Evolutionary conservation across 345 rosid species (phyloP), one percentile per base, ranked within the genome.

Genomic region (Populus simonii): DNA sequence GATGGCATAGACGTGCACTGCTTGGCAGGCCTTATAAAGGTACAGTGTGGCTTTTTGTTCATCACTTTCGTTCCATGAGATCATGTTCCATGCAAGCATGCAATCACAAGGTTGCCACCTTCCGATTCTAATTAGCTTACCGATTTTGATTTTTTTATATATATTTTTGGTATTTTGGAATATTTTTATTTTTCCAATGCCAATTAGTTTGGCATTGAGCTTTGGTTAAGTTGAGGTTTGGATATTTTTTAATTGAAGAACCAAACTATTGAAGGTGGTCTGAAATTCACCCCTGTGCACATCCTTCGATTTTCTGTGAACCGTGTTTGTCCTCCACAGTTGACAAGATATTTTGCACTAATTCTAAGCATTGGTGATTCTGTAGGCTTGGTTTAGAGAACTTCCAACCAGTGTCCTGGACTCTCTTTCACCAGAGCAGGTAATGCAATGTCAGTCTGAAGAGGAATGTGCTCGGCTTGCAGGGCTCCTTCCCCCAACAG

Each of bases 341-440:
- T 3, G 55, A 76, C 67, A 55, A 20, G 66, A 61, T 61, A 39
- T 17, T 68, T 33, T 45, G 27, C 62, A 23, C 36, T 41, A 67
- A 47, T 62, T 70, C 11, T 20, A 35, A 31, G 16, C 17, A 36
- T 49, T 55, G 29, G 27, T 35, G 45, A 49, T 77, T 82, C 33
- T 81, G 41, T 80, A 96, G 99, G 99, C 98, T 68, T 96, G 99
- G 98, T 96, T 96, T 84, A 90, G 99, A 83, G 98, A 96, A 83
- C 98, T 96, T 78, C 99, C 99, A 0, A 94, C 89, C 16, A 98
- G 99, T 25, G 85, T 96, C 10, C 75, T 96, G 84, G 99, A 96
- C 83, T 90, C 97, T 3, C 89, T 96, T 29, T 87, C 93, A 27
- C 93, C 94, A 11, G 98, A 94, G 78, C 86, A 89, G 83, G 96